Evolutionary conservation across 2,329 filamentous ascomycete genomes (phyloP).

Genomic region (Xenoacremonium recifei): DNA sequence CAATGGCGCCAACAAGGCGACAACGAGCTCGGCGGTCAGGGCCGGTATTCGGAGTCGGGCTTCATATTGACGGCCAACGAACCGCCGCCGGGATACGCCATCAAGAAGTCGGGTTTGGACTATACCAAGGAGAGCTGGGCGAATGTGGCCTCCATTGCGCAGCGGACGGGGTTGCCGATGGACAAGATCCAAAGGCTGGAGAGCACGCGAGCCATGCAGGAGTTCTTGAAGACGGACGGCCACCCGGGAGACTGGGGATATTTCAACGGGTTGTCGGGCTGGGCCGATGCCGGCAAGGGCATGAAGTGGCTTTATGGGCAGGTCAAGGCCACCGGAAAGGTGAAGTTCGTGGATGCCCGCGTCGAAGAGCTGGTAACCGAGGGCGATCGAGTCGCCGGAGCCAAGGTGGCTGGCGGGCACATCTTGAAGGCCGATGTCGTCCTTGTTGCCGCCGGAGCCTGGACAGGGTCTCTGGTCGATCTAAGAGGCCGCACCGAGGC

Average conservation of each 20-base stretch:
- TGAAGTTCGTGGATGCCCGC: conserved; percentile 53
- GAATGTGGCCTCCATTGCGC: conserved; percentile 56
- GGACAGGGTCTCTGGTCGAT: conserved; percentile 77
- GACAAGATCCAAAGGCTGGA: conserved; percentile 46
- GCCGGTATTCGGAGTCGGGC: conserved; percentile 69
- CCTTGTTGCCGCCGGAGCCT: conserved; percentile 82
- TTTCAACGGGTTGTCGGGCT: conserved; percentile 71
- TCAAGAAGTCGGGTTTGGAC: conserved; percentile 47
- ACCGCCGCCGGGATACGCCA: conserved; percentile 24
- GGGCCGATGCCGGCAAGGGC: conserved; percentile 73
- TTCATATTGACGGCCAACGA: conserved; percentile 62
- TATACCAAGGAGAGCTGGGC: conserved; percentile 61
- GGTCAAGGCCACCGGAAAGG: conserved; percentile 53
- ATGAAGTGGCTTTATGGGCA: conserved; percentile 63
- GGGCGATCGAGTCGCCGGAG: conserved; percentile 53
- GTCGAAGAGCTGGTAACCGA: conserved; percentile 42
- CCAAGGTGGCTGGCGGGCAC: conserved; percentile 32
- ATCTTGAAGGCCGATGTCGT: conserved; percentile 64
- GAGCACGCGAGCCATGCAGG: conserved; percentile 41
- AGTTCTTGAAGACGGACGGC: conserved; percentile 46
- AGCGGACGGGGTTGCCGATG: conserved; percentile 34
- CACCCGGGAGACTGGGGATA: conserved; percentile 67
- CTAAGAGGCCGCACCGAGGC: conserved; percentile 73
- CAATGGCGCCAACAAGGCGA: conserved; percentile 63
- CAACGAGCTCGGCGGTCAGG: conserved; percentile 57